Evolutionary conservation across 345 rosid genomes (phyloP).

Genomic region (Turnera subulata): DNA sequence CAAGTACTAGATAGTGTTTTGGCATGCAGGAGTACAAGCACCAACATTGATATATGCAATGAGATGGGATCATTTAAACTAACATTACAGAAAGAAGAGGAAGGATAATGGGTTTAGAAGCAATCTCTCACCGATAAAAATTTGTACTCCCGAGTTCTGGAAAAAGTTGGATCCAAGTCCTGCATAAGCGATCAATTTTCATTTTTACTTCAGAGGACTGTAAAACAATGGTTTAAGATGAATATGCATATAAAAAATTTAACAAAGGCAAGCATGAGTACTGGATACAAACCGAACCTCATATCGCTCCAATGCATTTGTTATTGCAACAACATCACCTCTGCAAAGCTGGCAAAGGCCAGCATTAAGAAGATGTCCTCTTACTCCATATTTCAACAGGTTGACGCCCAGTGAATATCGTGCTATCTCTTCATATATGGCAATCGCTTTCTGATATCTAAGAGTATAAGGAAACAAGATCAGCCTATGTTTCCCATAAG

Average conservation of each 20-base stretch:
- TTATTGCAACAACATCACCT: slow-evolving; percentile 20
- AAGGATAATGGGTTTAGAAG: background rate
- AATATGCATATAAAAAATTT: too few species aligned
- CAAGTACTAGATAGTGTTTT: background rate
- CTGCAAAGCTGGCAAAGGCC: slow-evolving; percentile 28
- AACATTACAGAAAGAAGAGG: background rate
- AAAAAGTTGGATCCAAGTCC: slow-evolving; percentile 26
- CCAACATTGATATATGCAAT: background rate
- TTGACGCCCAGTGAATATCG: slow-evolving; percentile 14
- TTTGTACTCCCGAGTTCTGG: slow-evolving; percentile 21
- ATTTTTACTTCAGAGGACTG: background rate
- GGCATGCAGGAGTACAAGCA: background rate
- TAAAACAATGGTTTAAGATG: background rate
- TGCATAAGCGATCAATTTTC: slow-evolving; percentile 5
- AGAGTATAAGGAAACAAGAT: slow-evolving; percentile 2
- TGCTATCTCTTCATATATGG: slow-evolving; percentile 21
- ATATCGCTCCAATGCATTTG: slow-evolving; percentile 23
- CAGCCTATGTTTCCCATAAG: background rate
- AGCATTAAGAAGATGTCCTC: slow-evolving; percentile 27
- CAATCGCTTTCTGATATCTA: slow-evolving; percentile 23
- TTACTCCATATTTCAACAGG: slow-evolving; percentile 27
- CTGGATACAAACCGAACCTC: slow-evolving; percentile 3
- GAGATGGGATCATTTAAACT: background rate
- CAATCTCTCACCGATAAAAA: slow-evolving; percentile 18
- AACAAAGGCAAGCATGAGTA: too few species aligned